Conservation (phyloP, 2,329 filamentous ascomycete species). For the Aspergillus caelatus region DNA sequence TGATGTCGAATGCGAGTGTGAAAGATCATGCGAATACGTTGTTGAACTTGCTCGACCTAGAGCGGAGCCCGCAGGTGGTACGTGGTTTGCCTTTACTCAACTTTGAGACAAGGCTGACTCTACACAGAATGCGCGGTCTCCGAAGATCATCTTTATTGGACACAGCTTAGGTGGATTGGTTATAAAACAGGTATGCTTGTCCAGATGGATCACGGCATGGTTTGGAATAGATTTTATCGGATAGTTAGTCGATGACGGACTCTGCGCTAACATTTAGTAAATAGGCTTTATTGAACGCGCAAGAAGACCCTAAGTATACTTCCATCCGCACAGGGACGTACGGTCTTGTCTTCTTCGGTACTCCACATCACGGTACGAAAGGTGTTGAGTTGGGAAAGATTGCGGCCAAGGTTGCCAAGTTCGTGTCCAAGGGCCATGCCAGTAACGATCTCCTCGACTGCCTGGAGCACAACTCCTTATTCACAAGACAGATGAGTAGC, state of each 20-base stretch:
- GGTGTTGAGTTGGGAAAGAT: slow-evolving; percentile 38
- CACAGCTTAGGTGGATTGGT: slow-evolving; percentile 37
- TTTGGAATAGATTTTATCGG: accelerated
- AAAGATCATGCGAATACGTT: slow-evolving; percentile 39
- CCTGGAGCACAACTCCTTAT: slow-evolving; percentile 34
- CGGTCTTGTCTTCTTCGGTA: slow-evolving; percentile 40
- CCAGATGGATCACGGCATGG: too few relatives aligned
- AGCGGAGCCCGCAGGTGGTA: slow-evolving; percentile 31
- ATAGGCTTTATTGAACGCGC: slow-evolving; percentile 37
- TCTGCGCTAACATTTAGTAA: background rate
- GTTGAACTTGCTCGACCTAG: slow-evolving; percentile 35
- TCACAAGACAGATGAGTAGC: slow-evolving; percentile 35
- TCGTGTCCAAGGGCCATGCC: slow-evolving; percentile 34
- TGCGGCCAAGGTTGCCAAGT: slow-evolving; percentile 35
- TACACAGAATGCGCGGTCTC: slow-evolving; percentile 23
- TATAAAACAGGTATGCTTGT: slow-evolving; percentile 31
- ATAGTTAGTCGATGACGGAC: too few relatives aligned
- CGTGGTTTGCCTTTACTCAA: background rate
- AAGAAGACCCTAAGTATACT: slow-evolving; percentile 38
- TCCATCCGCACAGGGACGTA: slow-evolving; percentile 36
- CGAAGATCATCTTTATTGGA: slow-evolving; percentile 35
- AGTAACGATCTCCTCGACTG: slow-evolving; percentile 34
- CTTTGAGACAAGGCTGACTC: background rate
- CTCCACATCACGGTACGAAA: slow-evolving; percentile 37
- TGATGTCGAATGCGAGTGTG: slow-evolving; percentile 38